These are phyloP conservation scores for Myxozyma geophila DNA, from an alignment of 805 yeast species.

Conservation along the genomic window DNA sequence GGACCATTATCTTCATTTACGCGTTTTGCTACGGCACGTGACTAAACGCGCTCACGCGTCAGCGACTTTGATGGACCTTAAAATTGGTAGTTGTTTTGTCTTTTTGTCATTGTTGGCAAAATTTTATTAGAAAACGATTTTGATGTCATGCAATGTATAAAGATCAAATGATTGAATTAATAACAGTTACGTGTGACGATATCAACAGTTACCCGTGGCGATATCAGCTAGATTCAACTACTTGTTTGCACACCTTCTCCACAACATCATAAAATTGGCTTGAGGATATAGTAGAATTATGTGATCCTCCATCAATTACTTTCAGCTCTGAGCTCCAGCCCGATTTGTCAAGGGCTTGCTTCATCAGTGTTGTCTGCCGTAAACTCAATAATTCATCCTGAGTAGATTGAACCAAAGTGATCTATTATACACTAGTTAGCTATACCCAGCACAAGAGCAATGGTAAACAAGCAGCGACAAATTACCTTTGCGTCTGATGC, in stretches of 20 bases:
- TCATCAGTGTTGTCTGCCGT: conserved; percentile 54
- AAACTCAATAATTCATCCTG: conserved; percentile 63
- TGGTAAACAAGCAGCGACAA: neutral
- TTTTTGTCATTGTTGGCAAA: neutral
- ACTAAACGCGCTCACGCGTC: neutral
- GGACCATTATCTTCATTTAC: too few species aligned
- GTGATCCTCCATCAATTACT: conserved; percentile 31
- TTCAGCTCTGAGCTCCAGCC: conserved; percentile 18
- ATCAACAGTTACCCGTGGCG: neutral
- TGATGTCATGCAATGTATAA: neutral
- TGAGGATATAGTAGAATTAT: conserved; percentile 27
- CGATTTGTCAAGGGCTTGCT: neutral
- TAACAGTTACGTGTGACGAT: too few species aligned
- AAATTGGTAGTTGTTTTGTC: too few species aligned
- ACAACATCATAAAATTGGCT: conserved; percentile 7
- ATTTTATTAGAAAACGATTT: neutral
- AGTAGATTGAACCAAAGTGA: conserved; percentile 59
- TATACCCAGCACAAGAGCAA: neutral
- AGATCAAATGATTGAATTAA: neutral
- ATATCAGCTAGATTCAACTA: neutral
- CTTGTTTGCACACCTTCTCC: neutral
- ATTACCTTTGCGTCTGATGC: conserved; percentile 10
- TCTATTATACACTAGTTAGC: conserved; percentile 13
- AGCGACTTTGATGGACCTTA: neutral
- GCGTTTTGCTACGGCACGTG: neutral